phyloP scores from a whole-genome alignment of 108 stramenopile genomes.

The Aurantiochytrium sp. region DNA sequence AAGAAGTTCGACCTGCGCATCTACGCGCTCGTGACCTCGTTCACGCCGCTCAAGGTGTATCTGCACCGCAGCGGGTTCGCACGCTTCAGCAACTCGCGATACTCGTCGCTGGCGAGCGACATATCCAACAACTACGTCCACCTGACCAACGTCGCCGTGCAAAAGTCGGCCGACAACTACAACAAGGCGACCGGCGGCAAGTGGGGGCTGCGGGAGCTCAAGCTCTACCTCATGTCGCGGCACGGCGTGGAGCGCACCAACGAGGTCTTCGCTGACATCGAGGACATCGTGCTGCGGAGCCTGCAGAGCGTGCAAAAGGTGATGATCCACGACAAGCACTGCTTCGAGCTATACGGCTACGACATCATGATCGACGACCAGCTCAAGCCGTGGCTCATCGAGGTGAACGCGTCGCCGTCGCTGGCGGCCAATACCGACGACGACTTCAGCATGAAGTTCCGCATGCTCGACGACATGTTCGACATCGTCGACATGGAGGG shows the following conservation, averaged over 20 bases:
- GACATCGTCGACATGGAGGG: constrained; percentile 63
- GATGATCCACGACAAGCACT: constrained; percentile 64
- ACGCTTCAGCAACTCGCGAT: constrained; percentile 43
- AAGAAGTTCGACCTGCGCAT: constrained; percentile 66
- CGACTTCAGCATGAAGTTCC: constrained; percentile 53
- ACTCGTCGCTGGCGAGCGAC: constrained; percentile 38
- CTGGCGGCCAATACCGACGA: constrained; percentile 55
- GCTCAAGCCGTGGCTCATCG: constrained; percentile 62
- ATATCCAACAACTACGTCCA: constrained; percentile 55
- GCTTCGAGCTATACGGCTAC: constrained; percentile 70
- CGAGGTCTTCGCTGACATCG: constrained; percentile 52
- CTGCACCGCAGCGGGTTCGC: constrained; percentile 54
- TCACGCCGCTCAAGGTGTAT: constrained; percentile 54
- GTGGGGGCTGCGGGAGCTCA: constrained; percentile 56
- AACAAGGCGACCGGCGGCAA: constrained; percentile 59
- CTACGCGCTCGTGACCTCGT: constrained; percentile 63
- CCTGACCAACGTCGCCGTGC: constrained; percentile 65
- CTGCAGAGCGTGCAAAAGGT: constrained; percentile 58
- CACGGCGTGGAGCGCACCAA: constrained; percentile 52
- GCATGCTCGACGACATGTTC: constrained; percentile 55
- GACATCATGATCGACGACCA: constrained; percentile 59
- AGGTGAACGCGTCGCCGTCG: constrained; percentile 65
- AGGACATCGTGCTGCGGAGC: constrained; percentile 47
- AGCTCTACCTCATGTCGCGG: constrained; percentile 50
- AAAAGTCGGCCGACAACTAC: constrained; percentile 60